Evolutionary conservation across 352 stramenopile species (phyloP).

Genomic region (Phytophthora europaea): DNA sequence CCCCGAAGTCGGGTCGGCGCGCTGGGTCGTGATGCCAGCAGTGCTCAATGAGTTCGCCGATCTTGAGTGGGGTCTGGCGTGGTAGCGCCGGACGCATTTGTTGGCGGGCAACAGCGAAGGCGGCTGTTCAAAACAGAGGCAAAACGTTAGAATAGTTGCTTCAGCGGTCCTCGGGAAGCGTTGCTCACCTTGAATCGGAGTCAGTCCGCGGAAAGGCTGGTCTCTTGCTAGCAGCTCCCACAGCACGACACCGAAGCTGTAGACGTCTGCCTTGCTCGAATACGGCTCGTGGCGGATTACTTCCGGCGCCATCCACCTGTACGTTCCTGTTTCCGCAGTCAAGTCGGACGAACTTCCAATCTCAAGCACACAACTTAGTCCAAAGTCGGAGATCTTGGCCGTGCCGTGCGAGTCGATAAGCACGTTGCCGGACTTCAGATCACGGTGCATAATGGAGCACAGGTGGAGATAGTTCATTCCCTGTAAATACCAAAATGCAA

Average conservation of each 20-base stretch:
- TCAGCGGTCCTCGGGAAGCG: not conserved
- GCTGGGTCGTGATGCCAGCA: constrained; percentile 88
- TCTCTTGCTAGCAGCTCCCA: constrained; percentile 90
- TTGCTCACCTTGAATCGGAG: constrained; percentile 81
- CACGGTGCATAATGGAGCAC: constrained; percentile 95
- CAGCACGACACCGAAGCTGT: constrained; percentile 93
- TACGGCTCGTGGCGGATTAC: constrained; percentile 95
- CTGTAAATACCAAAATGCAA: constrained; percentile 40
- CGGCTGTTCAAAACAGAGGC: constrained; percentile 47
- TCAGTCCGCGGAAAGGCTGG: constrained; percentile 86
- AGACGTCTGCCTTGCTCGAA: constrained; percentile 96
- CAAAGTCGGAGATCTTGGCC: constrained; percentile 92
- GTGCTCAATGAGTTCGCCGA: constrained; percentile 84
- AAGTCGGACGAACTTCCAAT: constrained; percentile 82
- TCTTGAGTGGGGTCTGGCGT: constrained; percentile 84
- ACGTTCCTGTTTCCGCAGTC: constrained; percentile 91
- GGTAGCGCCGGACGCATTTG: constrained; percentile 88
- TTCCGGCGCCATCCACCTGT: constrained; percentile 96
- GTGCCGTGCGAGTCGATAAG: constrained; percentile 85
- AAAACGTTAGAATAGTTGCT: constrained; percentile 1
- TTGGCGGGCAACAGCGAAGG: constrained; percentile 87
- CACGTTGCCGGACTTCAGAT: constrained; percentile 97
- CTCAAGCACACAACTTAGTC: constrained; percentile 86
- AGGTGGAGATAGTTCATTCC: constrained; percentile 96
- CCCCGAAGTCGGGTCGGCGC: constrained; percentile 77